Base-by-base conservation (phyloP, 2,329 filamentous ascomycete species). In the Paraconiothyrium brasiliense region DNA sequence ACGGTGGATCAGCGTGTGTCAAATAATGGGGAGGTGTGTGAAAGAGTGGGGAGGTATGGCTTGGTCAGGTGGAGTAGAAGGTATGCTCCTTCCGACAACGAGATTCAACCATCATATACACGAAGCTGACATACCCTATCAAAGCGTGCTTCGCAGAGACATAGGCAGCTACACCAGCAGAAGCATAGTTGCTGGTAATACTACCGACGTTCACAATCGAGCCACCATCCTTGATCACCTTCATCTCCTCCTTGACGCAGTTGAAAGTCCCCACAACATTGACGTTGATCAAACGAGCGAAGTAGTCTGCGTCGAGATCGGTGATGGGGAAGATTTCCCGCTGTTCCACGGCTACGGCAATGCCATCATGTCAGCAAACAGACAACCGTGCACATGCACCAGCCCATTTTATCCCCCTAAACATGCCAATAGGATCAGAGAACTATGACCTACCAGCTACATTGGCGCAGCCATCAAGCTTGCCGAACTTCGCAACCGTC, bases 131-230 rank as follows among this genome's bases (percentile, higher is more conserved):
- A 20, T 44, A 44, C 16, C 80, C 81, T 44, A 77, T 72, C 0
- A 84, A 80, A 0, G 82, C 82, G 4, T 79, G 82, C 60, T 85
- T 85, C 0, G 81, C 82, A 1, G 83, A 79, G 13, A 75, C 76
- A 52, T 85, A 85, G 3, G 62, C 64, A 14, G 59, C 81, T 2
- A 59, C 59, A 13, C 61, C 61, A 37, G 44, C 54, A 69, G 49
- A 54, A 34, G 50, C 64, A n/a, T 63, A 66, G 27, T 60, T 56
- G 41, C 62, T 60, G 2, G 62, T 46, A 35, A 63, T 56, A 27
- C 62, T 66, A 13, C 63, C 65, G 20, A 59, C 59, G 30, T 67
- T 69, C 46, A 67, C 63, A 43, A 64, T 67, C 11, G 61, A 50
- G 48, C 63, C 64, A 8, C 62, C 60, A 49, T 64, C 62, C n/a